A percentile compares a stretch with the other conserved stretches of the same genome.
These are phyloP conservation scores for Phytophthora hibernalis DNA, from an alignment of 352 stramenopile genomes.

Conservation along the genomic window DNA sequence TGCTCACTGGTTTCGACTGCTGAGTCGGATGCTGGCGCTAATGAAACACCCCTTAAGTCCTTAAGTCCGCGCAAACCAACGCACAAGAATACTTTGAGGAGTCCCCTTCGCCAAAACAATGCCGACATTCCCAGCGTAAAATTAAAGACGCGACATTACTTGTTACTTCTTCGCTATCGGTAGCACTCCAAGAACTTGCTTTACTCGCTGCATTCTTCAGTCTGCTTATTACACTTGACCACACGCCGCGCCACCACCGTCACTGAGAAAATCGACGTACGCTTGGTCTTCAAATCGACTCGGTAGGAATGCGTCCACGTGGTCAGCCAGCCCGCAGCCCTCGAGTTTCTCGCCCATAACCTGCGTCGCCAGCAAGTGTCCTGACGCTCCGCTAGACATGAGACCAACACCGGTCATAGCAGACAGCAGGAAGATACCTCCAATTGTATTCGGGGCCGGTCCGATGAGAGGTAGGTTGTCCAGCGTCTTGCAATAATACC, in stretches of 20 bases:
- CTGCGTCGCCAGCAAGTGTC: conserved; percentile 66
- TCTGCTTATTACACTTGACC: conserved; percentile 67
- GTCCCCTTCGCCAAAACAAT: conserved; percentile 74
- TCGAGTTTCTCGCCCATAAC: conserved; percentile 63
- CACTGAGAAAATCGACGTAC: conserved; percentile 66
- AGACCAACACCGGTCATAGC: conserved; percentile 78
- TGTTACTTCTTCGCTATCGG: conserved; percentile 14
- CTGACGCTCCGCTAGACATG: conserved; percentile 81
- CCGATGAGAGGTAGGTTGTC: conserved; percentile 82
- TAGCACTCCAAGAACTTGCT: conserved; percentile 5
- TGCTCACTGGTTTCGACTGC: conserved; percentile 73
- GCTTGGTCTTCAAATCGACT: conserved; percentile 65
- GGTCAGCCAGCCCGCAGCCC: conserved; percentile 52
- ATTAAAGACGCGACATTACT: conserved; percentile 11
- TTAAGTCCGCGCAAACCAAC: conserved; percentile 74
- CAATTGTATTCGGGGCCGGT: conserved; percentile 58
- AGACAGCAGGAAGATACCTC: conserved; percentile 73
- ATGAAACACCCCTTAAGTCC: too few relatives aligned
- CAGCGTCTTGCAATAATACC: conserved; percentile 85
- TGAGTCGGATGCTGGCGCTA: conserved; percentile 70
- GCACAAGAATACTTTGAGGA: conserved; percentile 86
- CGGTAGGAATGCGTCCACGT: conserved; percentile 63
- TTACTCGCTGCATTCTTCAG: neutral
- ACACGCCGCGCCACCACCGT: conserved; percentile 47
- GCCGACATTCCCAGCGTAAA: conserved; percentile 68